A percentile compares a stretch with the other conserved stretches of the same genome.
Conservation (phyloP, 1,284 basidiomycete species). For the Paramarasmius palmivorus region DNA sequence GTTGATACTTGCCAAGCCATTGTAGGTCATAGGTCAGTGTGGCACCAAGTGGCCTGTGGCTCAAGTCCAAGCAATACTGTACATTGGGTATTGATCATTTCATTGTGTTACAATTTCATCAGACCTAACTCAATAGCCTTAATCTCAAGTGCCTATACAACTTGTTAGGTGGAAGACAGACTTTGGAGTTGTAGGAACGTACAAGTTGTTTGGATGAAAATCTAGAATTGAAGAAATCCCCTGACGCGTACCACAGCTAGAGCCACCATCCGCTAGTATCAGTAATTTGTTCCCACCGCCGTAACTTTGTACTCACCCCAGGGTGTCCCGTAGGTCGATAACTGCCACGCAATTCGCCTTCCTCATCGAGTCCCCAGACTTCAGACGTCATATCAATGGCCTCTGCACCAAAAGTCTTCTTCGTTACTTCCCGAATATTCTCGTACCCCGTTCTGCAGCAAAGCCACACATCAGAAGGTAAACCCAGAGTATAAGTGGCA, state of each 20-base stretch:
- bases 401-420: constrained; percentile 24
- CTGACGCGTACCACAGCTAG: constrained; percentile 36
- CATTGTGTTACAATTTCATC: constrained; percentile 2
- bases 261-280: background rate
- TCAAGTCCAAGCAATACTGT: too few species aligned
- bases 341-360: constrained; percentile 22
- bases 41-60: too few species aligned
- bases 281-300: background rate
- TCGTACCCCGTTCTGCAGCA: constrained; percentile 27
- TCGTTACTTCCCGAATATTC: constrained; percentile 12
- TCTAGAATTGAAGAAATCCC: constrained; percentile 31
- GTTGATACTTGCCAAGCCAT: too few species aligned
- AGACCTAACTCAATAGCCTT: constrained; percentile 33
- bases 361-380: constrained; percentile 25
- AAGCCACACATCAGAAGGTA: background rate
- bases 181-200: constrained; percentile 10
- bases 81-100: too few species aligned
- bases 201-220: constrained; percentile 36
- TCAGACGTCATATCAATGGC: constrained; percentile 20
- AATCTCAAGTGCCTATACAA: constrained; percentile 28
- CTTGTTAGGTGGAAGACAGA: constrained; percentile 1
- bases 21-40: too few species aligned
- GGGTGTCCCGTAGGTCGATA: constrained; percentile 36
- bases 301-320: constrained; percentile 23
- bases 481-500: background rate